Evolutionary conservation across 1,284 basidiomycete species (phyloP).

Genomic region (Coniferiporia sulphurascens): DNA sequence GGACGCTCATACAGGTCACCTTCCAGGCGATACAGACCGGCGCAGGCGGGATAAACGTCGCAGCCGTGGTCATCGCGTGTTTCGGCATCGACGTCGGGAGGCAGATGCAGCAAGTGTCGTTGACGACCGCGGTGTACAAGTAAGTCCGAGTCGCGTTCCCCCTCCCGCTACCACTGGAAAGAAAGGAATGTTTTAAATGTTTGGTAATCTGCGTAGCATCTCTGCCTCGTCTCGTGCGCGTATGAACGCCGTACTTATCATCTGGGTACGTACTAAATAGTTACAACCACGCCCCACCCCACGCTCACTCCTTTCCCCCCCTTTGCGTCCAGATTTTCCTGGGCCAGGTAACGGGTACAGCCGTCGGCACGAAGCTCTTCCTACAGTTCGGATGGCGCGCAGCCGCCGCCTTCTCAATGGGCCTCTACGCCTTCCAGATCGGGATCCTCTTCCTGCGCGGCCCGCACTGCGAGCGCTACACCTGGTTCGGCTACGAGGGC

Average conservation of each 20-base stretch:
- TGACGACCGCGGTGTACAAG: conserved; percentile 35
- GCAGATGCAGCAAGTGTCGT: conserved; percentile 39
- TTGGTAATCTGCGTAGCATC: conserved; percentile 25
- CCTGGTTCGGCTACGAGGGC: conserved; percentile 37
- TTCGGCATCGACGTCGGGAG: conserved; percentile 42
- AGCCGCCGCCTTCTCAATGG: conserved; percentile 44
- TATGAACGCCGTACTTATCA: conserved; percentile 46
- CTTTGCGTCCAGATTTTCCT: conserved; percentile 32
- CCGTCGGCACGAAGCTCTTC: conserved; percentile 48
- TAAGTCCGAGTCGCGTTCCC: conserved; percentile 22
- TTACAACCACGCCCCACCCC: conserved; percentile 16
- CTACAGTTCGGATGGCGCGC: conserved; percentile 47
- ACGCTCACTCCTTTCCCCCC: background rate
- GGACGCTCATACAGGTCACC: conserved; percentile 36
- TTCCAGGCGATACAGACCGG: conserved; percentile 51
- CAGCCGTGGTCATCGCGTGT: conserved; percentile 46
- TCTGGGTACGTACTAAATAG: conserved; percentile 32
- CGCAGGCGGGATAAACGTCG: conserved; percentile 54
- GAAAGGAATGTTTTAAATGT: background rate
- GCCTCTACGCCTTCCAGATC: conserved; percentile 38
- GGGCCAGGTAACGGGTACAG: conserved; percentile 49
- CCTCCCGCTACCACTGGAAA: background rate
- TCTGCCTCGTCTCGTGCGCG: conserved; percentile 40
- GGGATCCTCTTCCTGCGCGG: conserved; percentile 39
- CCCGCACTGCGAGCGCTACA: conserved; percentile 35